Evolutionary conservation across 352 stramenopile genomes (phyloP), one percentile per base, ranked within the genome.

Genomic region (Phytopythium ostracodes): DNA sequence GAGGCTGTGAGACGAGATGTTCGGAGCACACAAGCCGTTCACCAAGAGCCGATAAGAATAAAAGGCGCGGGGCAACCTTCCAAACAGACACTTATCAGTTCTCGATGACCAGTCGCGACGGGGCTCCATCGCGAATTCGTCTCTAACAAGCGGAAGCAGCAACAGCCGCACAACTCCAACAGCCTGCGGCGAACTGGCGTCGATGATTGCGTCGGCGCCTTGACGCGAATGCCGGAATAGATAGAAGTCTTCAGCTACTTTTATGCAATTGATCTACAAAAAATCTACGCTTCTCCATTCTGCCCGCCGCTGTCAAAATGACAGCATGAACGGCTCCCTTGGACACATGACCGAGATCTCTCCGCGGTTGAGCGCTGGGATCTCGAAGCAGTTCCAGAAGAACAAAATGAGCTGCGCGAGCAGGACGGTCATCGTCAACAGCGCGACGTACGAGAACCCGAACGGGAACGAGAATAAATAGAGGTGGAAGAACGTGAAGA

Each of bases 401-500:
- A 91, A 87, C 27, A 88, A 59, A 58, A 85, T 85, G n/a, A 79
- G 68, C 42, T 89, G 71, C 10, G 72, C 36, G 20, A 89, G 57
- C n/a, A 82, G 53, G 29, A 81, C 20, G 7, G 56, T 70, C 33
- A 75, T 70, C 10, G 67, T 63, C 2, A 47, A 29, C 22, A 98
- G 70, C 9, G 91, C 94, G 14, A 96, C 63, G 64, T 98, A 97
- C 22, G 84, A 84, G 67, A 98, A 98, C 15, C 94, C 95, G 64
- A 96, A 90, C 36, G 94, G 91, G 67, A 94, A 98, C 24, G 83
- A 91, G 65, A 98, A 97, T 63, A 98, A 88, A 76, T 98, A 99
- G 25, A 98, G 64, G 75, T 98, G 94, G 64, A 98, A 97, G n/a
- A 97, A 65, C 18, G 89, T 82, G 69, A 99, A 98, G 64, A 96